Evolutionary conservation across 1,284 basidiomycete species (phyloP), one percentile per base, ranked within the genome.

Genomic region (Sphagnurus paluster): DNA sequence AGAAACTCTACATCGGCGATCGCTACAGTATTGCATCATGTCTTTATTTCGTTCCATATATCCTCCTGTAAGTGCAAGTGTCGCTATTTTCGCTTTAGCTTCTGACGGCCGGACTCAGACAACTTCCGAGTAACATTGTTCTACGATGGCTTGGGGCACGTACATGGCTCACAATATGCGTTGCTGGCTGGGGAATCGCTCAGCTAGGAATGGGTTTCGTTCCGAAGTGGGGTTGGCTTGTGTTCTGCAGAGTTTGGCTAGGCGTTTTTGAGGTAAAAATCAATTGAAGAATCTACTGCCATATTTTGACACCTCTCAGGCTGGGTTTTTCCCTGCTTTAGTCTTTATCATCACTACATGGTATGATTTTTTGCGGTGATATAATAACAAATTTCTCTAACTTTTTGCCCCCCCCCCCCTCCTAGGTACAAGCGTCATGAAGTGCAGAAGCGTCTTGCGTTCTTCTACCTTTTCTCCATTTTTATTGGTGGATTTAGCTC

Each of bases 121-220:
- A 74, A 56, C 54, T 75, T 19, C 72, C 72, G 1, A 66, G 70
- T 32, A 73, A 71, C 47, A 44, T 69, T 7, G 45, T 69, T 13
- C 57, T 75, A n/a, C 66, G 67, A 29, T 51, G 47, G 45, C 50
- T 74, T 19, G 72, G 72, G 13, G 63, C 65, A 16, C 66, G 67
- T 20, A 62, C 55, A 16, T 66, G 67, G 57, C 57, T 75, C 23
- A 62, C 69, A 7, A 63, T 71, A 30, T 69, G 65, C 40, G 68
- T 72, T 19, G 45, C 66, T 24, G 60, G 65, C 2, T 74, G 71
- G 73, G 73, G 73, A 28, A 55, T 59, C 4, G 63, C 62, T n/a
- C 66, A 72, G 49, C 49, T 75, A 10, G 64, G 62, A 8, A 74
- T 72, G 70, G 72, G 66, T 0, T 75, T 73, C 37, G 70, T 71